phyloP scores from a whole-genome alignment of 2,329 filamentous ascomycete species.

The Fusarium floridanum region DNA sequence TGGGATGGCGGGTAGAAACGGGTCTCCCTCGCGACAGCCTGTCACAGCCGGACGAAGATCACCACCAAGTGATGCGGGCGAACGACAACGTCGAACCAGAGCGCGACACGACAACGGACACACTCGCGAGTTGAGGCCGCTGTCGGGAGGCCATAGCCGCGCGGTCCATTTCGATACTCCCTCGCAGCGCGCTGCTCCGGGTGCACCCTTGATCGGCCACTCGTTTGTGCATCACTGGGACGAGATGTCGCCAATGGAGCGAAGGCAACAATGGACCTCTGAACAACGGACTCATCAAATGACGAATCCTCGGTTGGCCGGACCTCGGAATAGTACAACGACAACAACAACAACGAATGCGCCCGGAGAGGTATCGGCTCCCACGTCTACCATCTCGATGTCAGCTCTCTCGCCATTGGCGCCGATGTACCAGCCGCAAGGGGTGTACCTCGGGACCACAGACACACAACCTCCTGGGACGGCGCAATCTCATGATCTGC shows the following conservation, averaged over 20 bases:
- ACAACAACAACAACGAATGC: neutral
- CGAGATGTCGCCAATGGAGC: constrained; percentile 14
- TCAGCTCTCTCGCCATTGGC: constrained; percentile 28
- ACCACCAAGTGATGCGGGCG: constrained; percentile 45
- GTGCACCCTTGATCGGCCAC: constrained; percentile 4
- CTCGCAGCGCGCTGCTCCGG: constrained; percentile 9
- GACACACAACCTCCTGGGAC: neutral
- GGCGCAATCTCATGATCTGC: constrained; percentile 1
- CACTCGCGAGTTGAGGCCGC: constrained; percentile 8
- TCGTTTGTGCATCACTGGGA: constrained; percentile 20
- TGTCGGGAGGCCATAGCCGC: constrained; percentile 12
- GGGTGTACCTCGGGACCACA: neutral
- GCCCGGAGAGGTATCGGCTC: constrained; percentile 3
- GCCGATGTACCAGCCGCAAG: constrained; percentile 25
- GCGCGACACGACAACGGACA: constrained; percentile 41
- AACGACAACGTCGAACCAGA: constrained; percentile 48
- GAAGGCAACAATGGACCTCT: constrained; percentile 17
- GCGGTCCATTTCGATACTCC: constrained; percentile 2
- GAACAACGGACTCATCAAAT: constrained; percentile 6
- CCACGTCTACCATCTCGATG: neutral
- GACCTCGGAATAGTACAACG: neutral
- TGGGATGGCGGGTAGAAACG: constrained; percentile 29
- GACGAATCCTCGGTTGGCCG: neutral
- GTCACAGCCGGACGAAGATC: constrained; percentile 42
- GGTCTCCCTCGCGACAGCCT: constrained; percentile 27